Evolutionary conservation across 768 basidiomycete species (phyloP).

Genomic region (Termitomyces sp.): DNA sequence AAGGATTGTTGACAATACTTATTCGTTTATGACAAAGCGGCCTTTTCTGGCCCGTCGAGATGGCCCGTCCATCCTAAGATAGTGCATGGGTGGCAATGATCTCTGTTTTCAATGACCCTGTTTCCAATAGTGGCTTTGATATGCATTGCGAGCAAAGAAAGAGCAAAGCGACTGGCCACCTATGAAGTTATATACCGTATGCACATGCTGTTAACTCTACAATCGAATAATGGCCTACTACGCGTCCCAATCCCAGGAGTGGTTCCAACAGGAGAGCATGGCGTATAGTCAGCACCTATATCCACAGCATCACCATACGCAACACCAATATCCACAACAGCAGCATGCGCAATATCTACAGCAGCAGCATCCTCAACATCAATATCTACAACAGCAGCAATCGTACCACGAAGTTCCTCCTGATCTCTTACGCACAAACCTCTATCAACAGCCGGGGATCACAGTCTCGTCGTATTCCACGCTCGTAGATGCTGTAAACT

Average conservation of each 20-base stretch:
- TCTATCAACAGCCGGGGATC: constrained; percentile 1
- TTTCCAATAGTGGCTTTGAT: constrained; percentile 6
- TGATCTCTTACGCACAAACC: constrained; percentile 3
- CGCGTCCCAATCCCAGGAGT: constrained; percentile 1
- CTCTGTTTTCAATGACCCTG: not conserved
- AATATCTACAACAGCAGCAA: not conserved
- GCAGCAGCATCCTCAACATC: not conserved
- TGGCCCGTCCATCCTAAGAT: not conserved
- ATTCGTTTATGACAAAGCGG: not conserved
- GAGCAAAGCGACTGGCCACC: constrained; percentile 6
- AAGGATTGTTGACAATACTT: not conserved
- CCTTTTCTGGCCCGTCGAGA: not conserved
- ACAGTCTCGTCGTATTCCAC: constrained; percentile 16
- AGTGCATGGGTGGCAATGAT: not conserved
- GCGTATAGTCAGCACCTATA: not conserved
- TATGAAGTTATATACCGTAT: constrained; percentile 2
- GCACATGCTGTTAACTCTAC: not conserved
- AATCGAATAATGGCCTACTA: constrained; percentile 8
- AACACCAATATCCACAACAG: not conserved
- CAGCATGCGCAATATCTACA: not conserved
- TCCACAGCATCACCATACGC: not conserved
- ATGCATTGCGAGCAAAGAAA: constrained; percentile 1
- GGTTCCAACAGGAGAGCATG: not conserved
- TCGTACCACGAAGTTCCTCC: not conserved
- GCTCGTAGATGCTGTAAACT: constrained; percentile 14